Conservation (phyloP, 2,329 filamentous ascomycete genomes). For the Exophiala xenobiotica region DNA sequence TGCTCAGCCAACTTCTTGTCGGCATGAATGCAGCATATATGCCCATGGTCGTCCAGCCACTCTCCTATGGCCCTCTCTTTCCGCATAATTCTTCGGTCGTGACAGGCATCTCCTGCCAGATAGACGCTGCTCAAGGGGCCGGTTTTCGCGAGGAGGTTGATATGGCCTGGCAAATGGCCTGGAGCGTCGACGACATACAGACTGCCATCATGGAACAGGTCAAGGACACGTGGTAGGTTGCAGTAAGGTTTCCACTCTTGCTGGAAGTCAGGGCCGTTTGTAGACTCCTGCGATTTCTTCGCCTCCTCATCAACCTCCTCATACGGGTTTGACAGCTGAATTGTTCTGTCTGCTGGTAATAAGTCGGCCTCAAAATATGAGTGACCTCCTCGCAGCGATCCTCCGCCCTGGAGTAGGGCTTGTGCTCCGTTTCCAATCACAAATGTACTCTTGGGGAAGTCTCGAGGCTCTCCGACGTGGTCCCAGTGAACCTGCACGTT, state of each 20-base stretch:
- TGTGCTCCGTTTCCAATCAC: conserved; percentile 36
- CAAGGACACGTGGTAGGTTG: conserved; percentile 28
- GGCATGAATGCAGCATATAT: conserved; percentile 35
- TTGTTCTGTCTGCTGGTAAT: conserved; percentile 25
- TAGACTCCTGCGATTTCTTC: not conserved
- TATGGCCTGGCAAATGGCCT: conserved; percentile 36
- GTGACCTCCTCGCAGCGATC: conserved; percentile 27
- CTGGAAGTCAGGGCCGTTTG: conserved; percentile 19
- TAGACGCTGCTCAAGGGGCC: conserved; percentile 28
- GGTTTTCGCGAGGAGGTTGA: conserved; percentile 34
- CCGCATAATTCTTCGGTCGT: conserved; percentile 34
- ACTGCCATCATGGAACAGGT: conserved; percentile 34
- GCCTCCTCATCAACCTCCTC: conserved; percentile 12
- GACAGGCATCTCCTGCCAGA: conserved; percentile 37
- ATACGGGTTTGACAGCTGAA: conserved; percentile 28
- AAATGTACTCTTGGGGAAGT: conserved; percentile 40
- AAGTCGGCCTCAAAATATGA: conserved; percentile 33
- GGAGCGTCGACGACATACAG: conserved; percentile 36
- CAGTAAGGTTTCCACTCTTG: conserved; percentile 27
- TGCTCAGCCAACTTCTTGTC: conserved; percentile 30
- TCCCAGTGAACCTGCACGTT: conserved; percentile 35
- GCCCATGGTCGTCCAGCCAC: conserved; percentile 31
- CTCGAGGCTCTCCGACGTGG: conserved; percentile 40
- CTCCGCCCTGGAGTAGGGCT: conserved; percentile 19
- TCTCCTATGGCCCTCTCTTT: conserved; percentile 34